Evolutionary conservation across 495 filamentous ascomycete genomes (phyloP).

Genomic region (Trichocladium antarcticum): DNA sequence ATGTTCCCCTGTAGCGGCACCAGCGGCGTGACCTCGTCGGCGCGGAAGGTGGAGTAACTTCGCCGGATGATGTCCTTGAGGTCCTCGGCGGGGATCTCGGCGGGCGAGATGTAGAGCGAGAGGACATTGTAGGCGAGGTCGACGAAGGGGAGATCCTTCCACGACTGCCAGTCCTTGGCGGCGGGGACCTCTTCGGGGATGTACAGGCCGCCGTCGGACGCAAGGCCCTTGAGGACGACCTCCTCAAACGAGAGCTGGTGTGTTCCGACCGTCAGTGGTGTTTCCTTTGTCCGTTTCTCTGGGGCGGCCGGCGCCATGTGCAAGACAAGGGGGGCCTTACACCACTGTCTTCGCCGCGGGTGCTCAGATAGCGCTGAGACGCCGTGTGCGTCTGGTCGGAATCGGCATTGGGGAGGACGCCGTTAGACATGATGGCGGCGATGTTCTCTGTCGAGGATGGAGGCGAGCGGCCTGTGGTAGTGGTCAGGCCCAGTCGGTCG

Average conservation of each 20-base stretch:
- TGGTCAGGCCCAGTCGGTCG: conserved; percentile 1
- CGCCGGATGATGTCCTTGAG: conserved; percentile 68
- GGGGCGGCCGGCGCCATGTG: background rate
- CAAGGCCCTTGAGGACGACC: conserved; percentile 83
- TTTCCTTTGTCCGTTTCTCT: background rate
- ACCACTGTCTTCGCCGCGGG: conserved; percentile 66
- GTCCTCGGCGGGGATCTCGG: conserved; percentile 70
- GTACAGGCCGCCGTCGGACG: conserved; percentile 80
- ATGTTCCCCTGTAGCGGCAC: conserved; percentile 60
- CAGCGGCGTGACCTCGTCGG: conserved; percentile 58
- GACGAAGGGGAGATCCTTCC: conserved; percentile 64
- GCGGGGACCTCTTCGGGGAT: conserved; percentile 72
- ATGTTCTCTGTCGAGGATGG: background rate
- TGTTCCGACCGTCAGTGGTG: background rate
- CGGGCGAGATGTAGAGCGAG: conserved; percentile 66
- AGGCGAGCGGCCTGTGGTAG: background rate
- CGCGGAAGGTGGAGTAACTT: conserved; percentile 80
- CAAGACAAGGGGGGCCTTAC: conserved; percentile 37
- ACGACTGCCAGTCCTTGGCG: conserved; percentile 54
- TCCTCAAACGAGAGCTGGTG: conserved; percentile 76
- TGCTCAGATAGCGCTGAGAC: conserved; percentile 73
- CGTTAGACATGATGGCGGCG: conserved; percentile 20
- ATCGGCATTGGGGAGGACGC: conserved; percentile 13
- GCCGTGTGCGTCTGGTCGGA: conserved; percentile 38
- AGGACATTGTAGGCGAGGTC: conserved; percentile 70